Evolutionary conservation across 2,329 filamentous ascomycete species (phyloP).

Genomic region (Trichoderma asperellum): DNA sequence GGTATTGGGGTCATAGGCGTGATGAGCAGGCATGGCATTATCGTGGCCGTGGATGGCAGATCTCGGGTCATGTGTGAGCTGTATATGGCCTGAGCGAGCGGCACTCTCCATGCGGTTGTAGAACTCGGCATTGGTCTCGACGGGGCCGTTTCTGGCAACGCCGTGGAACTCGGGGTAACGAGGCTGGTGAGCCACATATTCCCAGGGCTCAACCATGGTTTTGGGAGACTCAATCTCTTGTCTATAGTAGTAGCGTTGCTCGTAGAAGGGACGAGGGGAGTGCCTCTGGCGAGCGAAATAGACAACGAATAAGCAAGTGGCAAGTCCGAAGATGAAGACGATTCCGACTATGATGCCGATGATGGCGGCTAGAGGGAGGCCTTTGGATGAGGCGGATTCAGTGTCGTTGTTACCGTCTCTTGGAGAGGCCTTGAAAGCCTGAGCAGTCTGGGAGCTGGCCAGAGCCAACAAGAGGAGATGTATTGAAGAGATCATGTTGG

Average conservation of each 20-base stretch:
- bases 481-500: constrained; percentile 20
- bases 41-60: constrained; percentile 31
- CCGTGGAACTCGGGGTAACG: constrained; percentile 26
- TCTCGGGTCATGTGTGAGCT: constrained; percentile 40
- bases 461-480: constrained; percentile 31
- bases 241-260: constrained; percentile 29
- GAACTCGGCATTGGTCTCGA: constrained; percentile 45
- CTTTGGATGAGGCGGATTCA: constrained; percentile 35
- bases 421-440: neutral
- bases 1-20: constrained; percentile 45
- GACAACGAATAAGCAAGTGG: constrained; percentile 49
- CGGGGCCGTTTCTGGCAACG: constrained; percentile 31
- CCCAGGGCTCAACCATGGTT: constrained; percentile 32
- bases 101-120: constrained; percentile 46
- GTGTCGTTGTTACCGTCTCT: constrained; percentile 47
- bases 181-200: constrained; percentile 37
- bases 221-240: constrained; percentile 32
- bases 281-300: constrained; percentile 52
- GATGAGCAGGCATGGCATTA: constrained; percentile 51
- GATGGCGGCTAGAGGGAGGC: constrained; percentile 54
- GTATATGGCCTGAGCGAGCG: constrained; percentile 25
- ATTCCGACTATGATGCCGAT: constrained; percentile 57
- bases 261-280: constrained; percentile 34
- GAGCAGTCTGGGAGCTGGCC: constrained; percentile 35
- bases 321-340: constrained; percentile 48